Evolutionary conservation across 139 green algal genomes (phyloP).

Genomic region (Tetradesmus obliquus): DNA sequence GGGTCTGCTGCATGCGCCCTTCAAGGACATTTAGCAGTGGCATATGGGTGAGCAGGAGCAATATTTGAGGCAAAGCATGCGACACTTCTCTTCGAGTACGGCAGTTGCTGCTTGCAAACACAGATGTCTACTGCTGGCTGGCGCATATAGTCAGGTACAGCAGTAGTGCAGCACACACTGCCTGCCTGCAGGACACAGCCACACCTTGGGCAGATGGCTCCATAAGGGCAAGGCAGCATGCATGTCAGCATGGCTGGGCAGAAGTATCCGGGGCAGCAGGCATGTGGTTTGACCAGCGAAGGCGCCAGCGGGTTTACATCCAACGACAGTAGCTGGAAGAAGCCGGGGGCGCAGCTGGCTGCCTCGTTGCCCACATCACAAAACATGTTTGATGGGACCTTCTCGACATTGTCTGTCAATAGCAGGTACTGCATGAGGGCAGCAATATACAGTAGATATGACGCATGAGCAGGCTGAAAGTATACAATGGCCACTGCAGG

Average conservation of each 20-base stretch:
- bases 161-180: too few species aligned
- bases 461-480: background rate
- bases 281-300: background rate
- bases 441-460: background rate
- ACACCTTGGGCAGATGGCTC: slow-evolving; percentile 18
- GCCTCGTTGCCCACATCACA: slow-evolving; percentile 13
- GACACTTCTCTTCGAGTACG: background rate
- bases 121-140: too few species aligned
- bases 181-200: background rate
- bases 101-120: too few species aligned
- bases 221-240: slow-evolving; percentile 28
- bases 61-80: background rate
- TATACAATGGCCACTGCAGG: background rate
- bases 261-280: slow-evolving; percentile 40
- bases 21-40: too few species aligned
- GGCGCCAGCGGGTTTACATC: background rate
- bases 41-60: background rate
- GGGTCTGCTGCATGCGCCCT: slow-evolving; percentile 25
- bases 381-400: slow-evolving; percentile 13
- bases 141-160: too few species aligned
- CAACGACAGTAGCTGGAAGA: slow-evolving; percentile 8
- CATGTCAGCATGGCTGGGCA: slow-evolving; percentile 37
- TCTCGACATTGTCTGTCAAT: slow-evolving; percentile 8
- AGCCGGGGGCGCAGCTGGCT: slow-evolving; percentile 6
- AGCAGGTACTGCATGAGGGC: slow-evolving; percentile 28